Base-by-base conservation (phyloP, 2,329 filamentous ascomycete species). In the Ceratocystis cubensis region DNA sequence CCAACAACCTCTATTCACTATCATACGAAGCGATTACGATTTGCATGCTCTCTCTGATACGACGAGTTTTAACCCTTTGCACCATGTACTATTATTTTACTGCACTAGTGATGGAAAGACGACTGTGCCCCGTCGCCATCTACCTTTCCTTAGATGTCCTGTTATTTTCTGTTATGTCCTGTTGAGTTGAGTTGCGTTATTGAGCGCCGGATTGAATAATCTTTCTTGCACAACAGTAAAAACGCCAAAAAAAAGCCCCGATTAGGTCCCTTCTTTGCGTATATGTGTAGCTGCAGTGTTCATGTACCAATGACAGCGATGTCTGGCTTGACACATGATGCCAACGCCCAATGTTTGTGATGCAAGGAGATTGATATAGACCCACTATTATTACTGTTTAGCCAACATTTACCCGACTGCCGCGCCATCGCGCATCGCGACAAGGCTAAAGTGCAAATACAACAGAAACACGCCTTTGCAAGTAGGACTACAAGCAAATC, bases 31-130 rank as follows among this genome's bases (percentile, higher is more conserved):
- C 45, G 28, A 41, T 20, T 44, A 37, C 13, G 56, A 44, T 30
- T 30, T 50, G 30, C 44, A 30, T 30, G 37, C 37, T 59, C 33
- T 20, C 33, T 48, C 15, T 20, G 46, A 63, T 66, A 66, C 41
- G 25, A 17, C 46, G 66, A 63, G 66, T 22, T 53, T 10, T n/a
- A 30, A 46, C 64, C 63, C 48, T 46, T 65, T 68, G 66, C 63
- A 67, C 63, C 41, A 67, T 68, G 66, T 67, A 67, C 63, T 45
- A 67, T 62, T 65, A 64, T 45, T 63, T 57, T 65, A 64, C 46
- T 17, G 5, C 17, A 37, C 15, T 25, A 65, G 53, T 28, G 33
- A 41, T 50, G 53, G 33, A 28, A 8, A 33, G 56, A 59, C 56
- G 56, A 1, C 30, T 1, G 25, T 25, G 20, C 10, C 7, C 33